phyloP scores from a whole-genome alignment of 2,329 filamentous ascomycete species.

The Aureobasidium lini region DNA sequence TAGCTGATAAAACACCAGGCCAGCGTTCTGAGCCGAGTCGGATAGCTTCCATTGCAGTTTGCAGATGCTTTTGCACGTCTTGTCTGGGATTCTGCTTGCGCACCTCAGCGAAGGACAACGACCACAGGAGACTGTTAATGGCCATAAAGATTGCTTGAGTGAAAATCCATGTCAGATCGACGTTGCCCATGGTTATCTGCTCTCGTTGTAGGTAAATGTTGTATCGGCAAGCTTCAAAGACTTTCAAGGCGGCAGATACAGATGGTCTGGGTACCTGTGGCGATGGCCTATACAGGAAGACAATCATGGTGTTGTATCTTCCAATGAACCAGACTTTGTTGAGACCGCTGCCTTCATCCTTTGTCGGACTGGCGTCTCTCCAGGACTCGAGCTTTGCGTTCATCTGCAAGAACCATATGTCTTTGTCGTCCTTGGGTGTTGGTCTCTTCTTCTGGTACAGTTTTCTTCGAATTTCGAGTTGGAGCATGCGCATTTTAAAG shows the following conservation, averaged over 20 bases:
- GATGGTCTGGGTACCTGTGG: slow-evolving; percentile 87
- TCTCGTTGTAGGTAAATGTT: slow-evolving; percentile 75
- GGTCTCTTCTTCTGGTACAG: slow-evolving; percentile 78
- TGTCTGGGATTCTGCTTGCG: slow-evolving; percentile 64
- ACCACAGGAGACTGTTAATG: slow-evolving; percentile 87
- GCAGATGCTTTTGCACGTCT: slow-evolving; percentile 68
- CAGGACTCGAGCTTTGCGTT: slow-evolving; percentile 70
- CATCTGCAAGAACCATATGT: slow-evolving; percentile 84
- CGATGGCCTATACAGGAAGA: slow-evolving; percentile 82
- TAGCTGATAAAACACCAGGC: slow-evolving; percentile 81
- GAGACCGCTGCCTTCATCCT: slow-evolving; percentile 60
- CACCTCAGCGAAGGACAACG: slow-evolving; percentile 78
- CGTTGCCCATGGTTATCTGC: slow-evolving; percentile 66
- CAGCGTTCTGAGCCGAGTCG: slow-evolving; percentile 76
- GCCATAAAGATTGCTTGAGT: slow-evolving; percentile 84
- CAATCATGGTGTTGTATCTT: slow-evolving; percentile 78
- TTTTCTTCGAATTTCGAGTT: slow-evolving; percentile 78
- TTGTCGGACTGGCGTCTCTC: slow-evolving; percentile 67
- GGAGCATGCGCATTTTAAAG: slow-evolving; percentile 80
- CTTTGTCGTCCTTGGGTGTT: slow-evolving; percentile 67
- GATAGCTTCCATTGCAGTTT: slow-evolving; percentile 69
- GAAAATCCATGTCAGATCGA: slow-evolving; percentile 93
- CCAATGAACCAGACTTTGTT: slow-evolving; percentile 70
- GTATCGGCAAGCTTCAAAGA: slow-evolving; percentile 73
- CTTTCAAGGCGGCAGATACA: slow-evolving; percentile 66